These are phyloP conservation scores for Pleurotus pulmonarius DNA, from an alignment of 768 basidiomycete genomes.

Conservation along the genomic window DNA sequence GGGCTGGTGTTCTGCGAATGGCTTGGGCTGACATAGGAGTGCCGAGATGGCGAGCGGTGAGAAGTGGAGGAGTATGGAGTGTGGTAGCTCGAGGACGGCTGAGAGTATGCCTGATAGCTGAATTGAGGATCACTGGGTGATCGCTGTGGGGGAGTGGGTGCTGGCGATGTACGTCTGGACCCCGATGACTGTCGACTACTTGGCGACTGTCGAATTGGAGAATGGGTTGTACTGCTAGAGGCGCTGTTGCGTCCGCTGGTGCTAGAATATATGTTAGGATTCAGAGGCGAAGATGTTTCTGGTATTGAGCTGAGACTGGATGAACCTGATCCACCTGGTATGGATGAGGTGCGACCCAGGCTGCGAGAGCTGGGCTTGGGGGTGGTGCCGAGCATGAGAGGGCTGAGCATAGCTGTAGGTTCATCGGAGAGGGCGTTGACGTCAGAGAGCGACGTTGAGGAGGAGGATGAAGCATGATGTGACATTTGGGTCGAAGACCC, in stretches of 20 bases:
- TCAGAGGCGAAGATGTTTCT: slow-evolving; percentile 12
- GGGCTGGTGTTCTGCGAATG: slow-evolving; percentile 4
- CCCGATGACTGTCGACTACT: not conserved
- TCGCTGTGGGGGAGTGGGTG: slow-evolving; percentile 4
- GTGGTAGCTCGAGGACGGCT: not conserved
- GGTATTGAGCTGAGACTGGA: slow-evolving; percentile 35
- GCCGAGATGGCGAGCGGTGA: slow-evolving; percentile 5
- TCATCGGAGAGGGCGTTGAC: slow-evolving; percentile 37
- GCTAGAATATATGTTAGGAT: slow-evolving; percentile 8
- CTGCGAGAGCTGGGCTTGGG: slow-evolving; percentile 23
- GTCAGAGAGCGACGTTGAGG: slow-evolving; percentile 20
- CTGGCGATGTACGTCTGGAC: slow-evolving; percentile 8
- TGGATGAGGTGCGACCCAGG: slow-evolving; percentile 26
- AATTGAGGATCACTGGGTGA: slow-evolving; percentile 11
- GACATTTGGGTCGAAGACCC: not conserved
- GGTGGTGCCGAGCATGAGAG: slow-evolving; percentile 33
- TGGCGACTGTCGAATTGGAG: not conserved
- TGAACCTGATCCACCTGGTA: slow-evolving; percentile 10
- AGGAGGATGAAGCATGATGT: slow-evolving; percentile 6
- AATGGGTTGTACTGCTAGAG: slow-evolving; percentile 9
- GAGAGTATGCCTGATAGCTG: not conserved
- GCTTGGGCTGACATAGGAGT: slow-evolving; percentile 3
- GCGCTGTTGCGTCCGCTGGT: slow-evolving; percentile 3
- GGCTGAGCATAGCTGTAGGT: slow-evolving; percentile 42
- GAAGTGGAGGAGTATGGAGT: slow-evolving; percentile 14